Evolutionary conservation across 163 green algal species (phyloP).

Genomic region (Volvox carteri): DNA sequence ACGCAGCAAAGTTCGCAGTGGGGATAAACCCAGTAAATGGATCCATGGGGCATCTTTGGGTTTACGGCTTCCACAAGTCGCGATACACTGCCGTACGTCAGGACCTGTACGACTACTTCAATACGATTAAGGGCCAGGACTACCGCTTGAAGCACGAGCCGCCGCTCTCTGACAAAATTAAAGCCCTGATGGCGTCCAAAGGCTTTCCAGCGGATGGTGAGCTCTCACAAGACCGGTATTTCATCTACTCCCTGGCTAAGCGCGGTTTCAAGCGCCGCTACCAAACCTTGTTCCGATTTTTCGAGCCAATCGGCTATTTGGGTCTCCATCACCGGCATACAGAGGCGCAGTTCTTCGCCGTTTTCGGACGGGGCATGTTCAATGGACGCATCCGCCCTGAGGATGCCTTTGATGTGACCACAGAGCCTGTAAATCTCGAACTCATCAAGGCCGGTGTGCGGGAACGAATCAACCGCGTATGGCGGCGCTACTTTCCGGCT

Average conservation of each 20-base stretch:
- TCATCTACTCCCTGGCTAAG: background rate
- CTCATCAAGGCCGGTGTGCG: background rate
- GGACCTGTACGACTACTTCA: background rate
- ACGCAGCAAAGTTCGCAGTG: background rate
- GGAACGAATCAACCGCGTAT: background rate
- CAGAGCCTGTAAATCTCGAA: background rate
- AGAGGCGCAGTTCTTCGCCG: background rate
- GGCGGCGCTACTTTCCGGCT: background rate
- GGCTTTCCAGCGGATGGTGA: background rate
- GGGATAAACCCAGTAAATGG: background rate
- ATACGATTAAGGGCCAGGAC: conserved; percentile 14
- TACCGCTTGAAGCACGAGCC: background rate
- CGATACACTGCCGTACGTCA: background rate
- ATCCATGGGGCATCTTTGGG: conserved; percentile 6
- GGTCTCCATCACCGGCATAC: background rate
- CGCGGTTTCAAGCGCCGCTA: background rate
- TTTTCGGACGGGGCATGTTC: conserved; percentile 14
- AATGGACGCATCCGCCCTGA: background rate
- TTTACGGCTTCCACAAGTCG: conserved; percentile 3
- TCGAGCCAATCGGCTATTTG: conserved; percentile 2
- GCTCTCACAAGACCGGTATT: conserved; percentile 5
- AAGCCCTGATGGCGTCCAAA: background rate
- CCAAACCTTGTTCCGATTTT: conserved; percentile 1
- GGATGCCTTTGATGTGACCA: background rate
- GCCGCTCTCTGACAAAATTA: conserved; percentile 7